Base-by-base conservation (phyloP, 768 basidiomycete genomes). In the Coprinellus micaceus region DNA sequence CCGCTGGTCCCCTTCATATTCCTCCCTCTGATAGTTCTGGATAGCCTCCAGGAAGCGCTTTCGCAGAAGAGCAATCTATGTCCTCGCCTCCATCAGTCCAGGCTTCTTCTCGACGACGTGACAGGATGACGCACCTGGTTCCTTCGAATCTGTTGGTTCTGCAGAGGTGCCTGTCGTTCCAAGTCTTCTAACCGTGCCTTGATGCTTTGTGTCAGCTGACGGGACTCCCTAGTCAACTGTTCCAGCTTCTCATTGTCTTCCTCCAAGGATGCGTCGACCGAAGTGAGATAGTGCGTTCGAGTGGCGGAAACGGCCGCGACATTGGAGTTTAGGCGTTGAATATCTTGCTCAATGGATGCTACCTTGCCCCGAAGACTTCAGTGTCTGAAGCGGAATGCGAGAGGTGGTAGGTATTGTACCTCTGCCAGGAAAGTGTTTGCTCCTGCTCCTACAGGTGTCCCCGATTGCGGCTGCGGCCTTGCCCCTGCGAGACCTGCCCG, bases 1-100 rank as follows among this genome's bases (percentile, higher is more conserved):
- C 84, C 81, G 65, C 80, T 84, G 51, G 77, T 71, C 19, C 86
- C 81, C 82, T 60, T 88, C 84, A 59, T 84, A 84, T 68, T 92
- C 91, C 24, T 89, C 83, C 26, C 74, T 77, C 67, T 90, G 91
- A 68, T 89, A 92, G 56, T 82, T 83, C 66, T 90, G 89, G 47
- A 92, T 80, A 0, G 83, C 82, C 59, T 91, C 89, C 46, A 86
- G 66, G 58, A 92, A 91, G 66, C 86, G 89, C 24, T 77, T 74
- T 58, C 85, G 84, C 36, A 88, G 74, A 21, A 85, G 64, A 1
- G 75, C 76, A 37, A 81, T 77, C 87, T 89, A 30, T 39, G 25
- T 52, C n/a, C 7, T 33, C 40, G 40, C 17, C 39, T 39, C 26
- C 44, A 17, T 43, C 7, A 58, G 17, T 40, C 24, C 28, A n/a